Base-by-base conservation (phyloP, 2,329 filamentous ascomycete genomes). In the Epichloe gansuensis region DNA sequence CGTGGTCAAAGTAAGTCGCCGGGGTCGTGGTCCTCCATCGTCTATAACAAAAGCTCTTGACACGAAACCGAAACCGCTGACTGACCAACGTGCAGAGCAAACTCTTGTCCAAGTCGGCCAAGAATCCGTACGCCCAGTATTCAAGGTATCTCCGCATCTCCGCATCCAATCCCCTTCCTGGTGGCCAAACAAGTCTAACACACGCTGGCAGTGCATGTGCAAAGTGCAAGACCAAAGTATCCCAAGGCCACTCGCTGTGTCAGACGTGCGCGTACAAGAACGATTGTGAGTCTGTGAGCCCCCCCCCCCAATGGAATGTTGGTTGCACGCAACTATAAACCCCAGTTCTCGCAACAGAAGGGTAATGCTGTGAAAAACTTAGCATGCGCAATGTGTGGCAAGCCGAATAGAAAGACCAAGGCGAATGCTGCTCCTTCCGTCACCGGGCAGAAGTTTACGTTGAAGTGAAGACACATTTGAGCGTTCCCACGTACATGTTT, bases 371-470 rank as follows among this genome's bases (percentile, higher is more conserved):
- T 35, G 40, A 9, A 7, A 8, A 53, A 40, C 5, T 3, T 51
- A 82, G 80, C 74, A 3, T 84, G 81, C 61, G 71, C 79, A 17
- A 80, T 82, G 67, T 84, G 81, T 59, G 81, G 81, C 40, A 84
- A 82, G 63, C 68, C 74, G 11, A 76, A 76, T 58, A 74, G 74
- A 31, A 73, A 74, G 55, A 61, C 71, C 23, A 75, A 72, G 42
- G 61, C 70, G 5, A 69, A 71, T 35, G 50, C 50, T 9, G 76
- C 74, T 7, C 78, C 79, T 5, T 67, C 75, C 4, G 71, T 84
- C 11, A 69, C 76, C 45, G 80, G 77, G 1, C 77, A 82, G 61
- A 84, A 82, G 60, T 82, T 80, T 58, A 80, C 77, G 2, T 56
- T 81, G 53, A 83, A 83, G 62, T 84, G 65, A 61, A 38, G 36